Conservation (phyloP, 2,329 filamentous ascomycete species). For the Trichoderma guizhouense region DNA sequence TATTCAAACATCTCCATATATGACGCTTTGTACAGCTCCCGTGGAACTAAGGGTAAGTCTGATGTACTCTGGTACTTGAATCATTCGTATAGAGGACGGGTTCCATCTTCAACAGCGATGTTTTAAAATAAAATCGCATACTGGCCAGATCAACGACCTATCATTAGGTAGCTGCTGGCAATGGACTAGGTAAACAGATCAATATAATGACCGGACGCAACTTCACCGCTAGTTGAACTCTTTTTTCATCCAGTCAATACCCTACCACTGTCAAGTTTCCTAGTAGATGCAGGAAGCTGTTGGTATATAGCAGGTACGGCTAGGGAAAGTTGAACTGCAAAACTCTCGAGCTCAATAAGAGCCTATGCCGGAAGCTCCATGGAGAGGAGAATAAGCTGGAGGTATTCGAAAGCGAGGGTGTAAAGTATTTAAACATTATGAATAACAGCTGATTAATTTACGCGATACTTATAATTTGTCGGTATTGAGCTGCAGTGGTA, state of each 20-base stretch:
- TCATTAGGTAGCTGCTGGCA: no score
- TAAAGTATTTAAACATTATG: not conserved
- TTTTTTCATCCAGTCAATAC: no score
- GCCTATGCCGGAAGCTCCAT: not conserved
- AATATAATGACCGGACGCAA: no score
- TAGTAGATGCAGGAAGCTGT: no score
- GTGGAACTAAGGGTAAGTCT: not conserved
- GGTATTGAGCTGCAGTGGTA: not conserved
- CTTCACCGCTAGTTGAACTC: no score
- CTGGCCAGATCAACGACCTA: not conserved
- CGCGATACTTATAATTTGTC: not conserved
- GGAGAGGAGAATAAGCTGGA: not conserved
- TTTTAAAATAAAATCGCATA: no score
- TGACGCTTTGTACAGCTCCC: no score
- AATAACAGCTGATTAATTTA: not conserved
- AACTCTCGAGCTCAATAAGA: not conserved
- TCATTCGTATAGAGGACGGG: not conserved
- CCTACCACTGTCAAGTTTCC: no score
- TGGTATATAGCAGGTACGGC: not conserved
- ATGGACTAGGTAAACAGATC: no score
- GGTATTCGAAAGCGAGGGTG: not conserved
- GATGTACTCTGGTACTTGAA: not conserved
- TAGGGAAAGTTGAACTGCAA: not conserved
- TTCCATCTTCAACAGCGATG: no score
- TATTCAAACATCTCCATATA: no score